Percentiles rank a stretch among this genome's conserved stretches.
phyloP scores from a whole-genome alignment of 176 grass and related monocot genomes.

The Carex cristatella region DNA sequence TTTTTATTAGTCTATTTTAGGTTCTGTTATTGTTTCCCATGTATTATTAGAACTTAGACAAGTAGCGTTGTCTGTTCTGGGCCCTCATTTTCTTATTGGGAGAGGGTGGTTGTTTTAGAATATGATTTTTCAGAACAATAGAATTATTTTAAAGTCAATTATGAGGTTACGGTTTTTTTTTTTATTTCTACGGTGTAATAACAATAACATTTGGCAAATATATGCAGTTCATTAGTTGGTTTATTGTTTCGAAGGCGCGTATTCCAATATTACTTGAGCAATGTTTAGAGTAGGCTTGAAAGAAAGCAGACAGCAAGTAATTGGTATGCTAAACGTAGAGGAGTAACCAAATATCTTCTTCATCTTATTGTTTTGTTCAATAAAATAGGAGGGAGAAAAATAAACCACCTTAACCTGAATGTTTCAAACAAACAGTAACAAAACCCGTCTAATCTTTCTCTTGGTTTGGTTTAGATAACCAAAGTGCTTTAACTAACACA shows the following conservation, averaged over 20 bases:
- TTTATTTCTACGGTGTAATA: neutral
- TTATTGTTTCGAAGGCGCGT: neutral
- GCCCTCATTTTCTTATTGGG: constrained; percentile 28
- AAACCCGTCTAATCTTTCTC: too few relatives aligned
- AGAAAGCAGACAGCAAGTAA: too few relatives aligned
- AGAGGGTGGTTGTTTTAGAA: constrained; percentile 21
- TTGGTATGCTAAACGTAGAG: too few relatives aligned
- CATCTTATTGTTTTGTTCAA: too few relatives aligned
- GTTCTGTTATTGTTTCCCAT: constrained; percentile 16
- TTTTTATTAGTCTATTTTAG: constrained; percentile 14
- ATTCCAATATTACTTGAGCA: too few relatives aligned
- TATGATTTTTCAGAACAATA: constrained; percentile 30
- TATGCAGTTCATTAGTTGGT: constrained; percentile 1
- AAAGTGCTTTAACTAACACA: constrained; percentile 37
- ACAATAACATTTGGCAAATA: neutral
- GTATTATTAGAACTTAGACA: constrained; percentile 21
- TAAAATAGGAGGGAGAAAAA: too few relatives aligned
- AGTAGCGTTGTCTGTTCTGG: constrained; percentile 5
- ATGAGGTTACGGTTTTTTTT: neutral
- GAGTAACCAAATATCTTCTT: too few relatives aligned
- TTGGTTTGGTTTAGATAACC: constrained; percentile 46
- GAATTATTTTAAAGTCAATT: neutral
- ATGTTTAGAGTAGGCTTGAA: too few relatives aligned
- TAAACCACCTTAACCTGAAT: too few relatives aligned
- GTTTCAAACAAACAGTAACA: too few relatives aligned